Percentiles rank a stretch among this genome's conserved stretches.
phyloP scores from a whole-genome alignment of 78 protist species.

The Dictyostelium citrinum region DNA sequence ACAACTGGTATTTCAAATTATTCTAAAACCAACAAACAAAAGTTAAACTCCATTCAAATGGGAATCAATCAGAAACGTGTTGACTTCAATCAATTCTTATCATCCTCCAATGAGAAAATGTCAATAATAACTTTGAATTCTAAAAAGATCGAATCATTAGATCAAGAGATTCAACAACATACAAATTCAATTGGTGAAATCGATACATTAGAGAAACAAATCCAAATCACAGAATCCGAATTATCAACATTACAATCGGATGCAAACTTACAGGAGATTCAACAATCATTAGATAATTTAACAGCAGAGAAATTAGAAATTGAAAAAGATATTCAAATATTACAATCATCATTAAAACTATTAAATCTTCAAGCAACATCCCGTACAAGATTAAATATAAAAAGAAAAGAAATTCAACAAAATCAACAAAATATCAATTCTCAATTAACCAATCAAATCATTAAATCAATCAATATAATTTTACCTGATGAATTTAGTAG shows the following conservation, averaged over 20 bases:
- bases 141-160: neutral
- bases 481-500: neutral
- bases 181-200: neutral
- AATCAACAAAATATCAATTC: neutral
- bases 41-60: neutral
- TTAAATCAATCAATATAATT: neutral
- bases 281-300: neutral
- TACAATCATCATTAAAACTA: neutral
- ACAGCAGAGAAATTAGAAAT: neutral
- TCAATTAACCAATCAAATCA: neutral
- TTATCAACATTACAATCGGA: neutral
- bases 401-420: neutral
- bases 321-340: neutral
- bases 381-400: neutral
- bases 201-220: neutral
- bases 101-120: neutral
- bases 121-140: neutral
- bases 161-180: neutral
- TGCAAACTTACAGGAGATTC: neutral
- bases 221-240: neutral
- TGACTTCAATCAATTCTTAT: neutral
- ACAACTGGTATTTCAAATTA: neutral
- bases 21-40: neutral
- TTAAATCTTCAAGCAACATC: neutral
- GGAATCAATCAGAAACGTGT: neutral